Evolutionary conservation across 2,329 filamentous ascomycete genomes (phyloP).

Genomic region (Ascomycota sp.): DNA sequence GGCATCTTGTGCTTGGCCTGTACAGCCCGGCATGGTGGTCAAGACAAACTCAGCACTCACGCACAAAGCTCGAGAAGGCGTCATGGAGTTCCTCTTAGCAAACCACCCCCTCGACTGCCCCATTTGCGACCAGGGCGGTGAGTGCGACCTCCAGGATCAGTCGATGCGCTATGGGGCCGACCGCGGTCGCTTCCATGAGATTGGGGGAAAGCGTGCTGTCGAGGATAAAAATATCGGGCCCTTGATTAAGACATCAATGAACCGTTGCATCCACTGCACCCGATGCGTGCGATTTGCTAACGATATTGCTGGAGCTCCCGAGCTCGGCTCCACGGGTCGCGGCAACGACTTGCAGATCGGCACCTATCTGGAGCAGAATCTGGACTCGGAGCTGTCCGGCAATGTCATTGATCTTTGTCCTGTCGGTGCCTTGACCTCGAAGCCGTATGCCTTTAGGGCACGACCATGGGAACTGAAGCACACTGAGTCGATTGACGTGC

Average conservation of each 20-base stretch:
- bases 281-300: conserved; percentile 95
- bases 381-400: conserved; percentile 84
- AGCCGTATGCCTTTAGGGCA: conserved; percentile 92
- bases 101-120: conserved; percentile 94
- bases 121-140: conserved; percentile 95
- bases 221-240: conserved; percentile 99
- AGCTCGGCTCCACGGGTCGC: conserved; percentile 81
- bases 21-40: conserved; percentile 95
- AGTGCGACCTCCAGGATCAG: conserved; percentile 97
- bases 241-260: conserved; percentile 98
- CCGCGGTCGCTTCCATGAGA: conserved; percentile 87
- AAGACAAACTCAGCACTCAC: conserved; percentile 92
- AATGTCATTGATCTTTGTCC: conserved; percentile 98
- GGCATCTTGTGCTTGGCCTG: conserved; percentile 95
- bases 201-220: conserved; percentile 85
- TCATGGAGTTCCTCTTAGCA: conserved; percentile 95
- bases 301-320: conserved; percentile 84
- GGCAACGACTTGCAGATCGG: conserved; percentile 96
- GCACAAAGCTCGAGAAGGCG: conserved; percentile 94
- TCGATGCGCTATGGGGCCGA: conserved; percentile 97
- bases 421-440: conserved; percentile 85
- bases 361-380: conserved; percentile 83
- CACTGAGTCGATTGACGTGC: conserved; percentile 84
- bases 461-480: conserved; percentile 94
- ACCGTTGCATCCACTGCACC: conserved; percentile 97